Evolutionary conservation across 768 basidiomycete species (phyloP), one percentile per base, ranked within the genome.

Genomic region (Sistotremastrum suecicum): DNA sequence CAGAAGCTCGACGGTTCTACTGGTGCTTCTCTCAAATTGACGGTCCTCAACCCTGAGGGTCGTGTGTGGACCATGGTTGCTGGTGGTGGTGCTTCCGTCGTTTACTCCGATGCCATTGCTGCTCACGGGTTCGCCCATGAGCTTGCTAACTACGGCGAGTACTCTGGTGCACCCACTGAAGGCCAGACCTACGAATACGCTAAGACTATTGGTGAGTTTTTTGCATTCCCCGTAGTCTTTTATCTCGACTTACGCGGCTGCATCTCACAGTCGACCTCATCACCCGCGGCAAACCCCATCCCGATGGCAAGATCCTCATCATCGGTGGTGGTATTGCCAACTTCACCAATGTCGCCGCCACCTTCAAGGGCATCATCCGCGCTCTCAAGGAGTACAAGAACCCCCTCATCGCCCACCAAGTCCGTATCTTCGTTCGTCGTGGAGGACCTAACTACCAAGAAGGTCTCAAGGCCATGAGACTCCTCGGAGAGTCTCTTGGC

Each of bases 31-130:
- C 81, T 99, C 61, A 99, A 99, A 63, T 76, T 99, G 39, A 99
- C 95, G 37, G 94, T 99, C 44, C 71, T 99, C 56, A 97, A 98
- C 64, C 65, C 85, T 45, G 83, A 87, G 60, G 95, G 94, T 49
- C 84, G 92, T 50, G 79, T 99, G 53, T 99, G 95, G 95, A 98
- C 95, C 54, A 98, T 98, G 94, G 95, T 99, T 46, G 94, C 95
- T 45, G 95, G 94, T 68, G 95, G 95, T 59, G 89, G 89, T 70
- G 76, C 77, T 20, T 76, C 73, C 5, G 76, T 79, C 51, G 75
- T 78, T 37, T 80, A 79, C 57, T 72, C 70, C 5, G 83, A 85
- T 51, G 83, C 83, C 52, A 85, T 85, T 50, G 82, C 81, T 44
- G 92, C 94, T 5, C 88, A 90, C 58, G 94, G 94, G 34, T 98